phyloP scores from a whole-genome alignment of 2,329 filamentous ascomycete genomes.

The Ceratocystis cacaofunesta region DNA sequence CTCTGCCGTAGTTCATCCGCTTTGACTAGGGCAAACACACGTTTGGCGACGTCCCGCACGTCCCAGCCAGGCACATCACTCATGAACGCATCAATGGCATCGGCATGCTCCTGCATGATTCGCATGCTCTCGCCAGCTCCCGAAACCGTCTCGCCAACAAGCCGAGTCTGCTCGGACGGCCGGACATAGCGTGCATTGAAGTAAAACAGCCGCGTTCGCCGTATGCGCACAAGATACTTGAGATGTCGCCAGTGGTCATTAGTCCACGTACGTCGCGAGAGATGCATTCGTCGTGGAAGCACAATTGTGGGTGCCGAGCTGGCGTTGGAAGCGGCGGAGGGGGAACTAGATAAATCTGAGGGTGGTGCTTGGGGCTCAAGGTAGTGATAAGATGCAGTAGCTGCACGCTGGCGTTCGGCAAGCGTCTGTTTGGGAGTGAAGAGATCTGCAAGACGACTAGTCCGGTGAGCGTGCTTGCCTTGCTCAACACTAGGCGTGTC shows the following conservation, averaged over 20 bases:
- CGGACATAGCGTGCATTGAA: conserved; percentile 21
- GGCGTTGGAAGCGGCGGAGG: conserved; percentile 20
- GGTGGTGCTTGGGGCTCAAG: conserved; percentile 6
- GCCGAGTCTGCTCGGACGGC: conserved; percentile 21
- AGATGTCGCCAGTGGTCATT: conserved; percentile 39
- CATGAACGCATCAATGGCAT: conserved; percentile 41
- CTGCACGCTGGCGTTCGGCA: conserved; percentile 7
- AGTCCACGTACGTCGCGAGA: conserved; percentile 34
- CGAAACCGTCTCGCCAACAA: conserved; percentile 35
- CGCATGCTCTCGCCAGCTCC: conserved; percentile 33
- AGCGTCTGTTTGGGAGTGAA: conserved; percentile 8
- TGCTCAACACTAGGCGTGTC: neutral
- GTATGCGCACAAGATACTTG: conserved; percentile 36
- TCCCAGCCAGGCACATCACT: conserved; percentile 35
- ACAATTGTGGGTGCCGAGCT: conserved; percentile 21
- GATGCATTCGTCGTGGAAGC: conserved; percentile 16
- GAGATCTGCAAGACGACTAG: conserved; percentile 9
- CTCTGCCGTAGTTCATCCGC: conserved; percentile 14
- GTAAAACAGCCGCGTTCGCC: conserved; percentile 28
- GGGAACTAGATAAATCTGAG: neutral
- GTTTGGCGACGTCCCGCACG: conserved; percentile 33
- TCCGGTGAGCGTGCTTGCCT: neutral
- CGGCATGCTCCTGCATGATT: conserved; percentile 42
- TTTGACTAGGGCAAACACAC: conserved; percentile 30
- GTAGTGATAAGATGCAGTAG: conserved; percentile 13